Evolutionary conservation across 306 rosid species (phyloP).

Genomic region (Vigna reflexopilosa): DNA sequence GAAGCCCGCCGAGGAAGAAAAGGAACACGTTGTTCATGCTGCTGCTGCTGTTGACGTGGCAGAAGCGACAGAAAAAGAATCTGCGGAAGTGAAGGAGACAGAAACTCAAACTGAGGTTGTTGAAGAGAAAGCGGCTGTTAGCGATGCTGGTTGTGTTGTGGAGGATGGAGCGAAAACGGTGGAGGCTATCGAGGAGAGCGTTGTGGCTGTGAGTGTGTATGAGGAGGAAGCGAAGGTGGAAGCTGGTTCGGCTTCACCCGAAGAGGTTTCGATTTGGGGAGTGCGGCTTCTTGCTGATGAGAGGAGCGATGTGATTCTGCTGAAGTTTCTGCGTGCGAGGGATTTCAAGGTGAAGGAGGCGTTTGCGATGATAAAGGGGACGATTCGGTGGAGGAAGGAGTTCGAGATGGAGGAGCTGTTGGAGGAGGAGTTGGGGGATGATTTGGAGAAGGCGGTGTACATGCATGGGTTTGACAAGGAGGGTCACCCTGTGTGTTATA

Average conservation of each 20-base stretch:
- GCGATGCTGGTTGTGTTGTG: slow-evolving; percentile 16
- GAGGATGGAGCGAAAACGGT: slow-evolving; percentile 73
- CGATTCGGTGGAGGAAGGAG: slow-evolving; percentile 72
- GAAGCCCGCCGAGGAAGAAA: background rate
- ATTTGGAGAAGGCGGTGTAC: slow-evolving; percentile 57
- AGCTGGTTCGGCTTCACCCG: slow-evolving; percentile 15
- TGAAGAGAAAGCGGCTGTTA: slow-evolving; percentile 17
- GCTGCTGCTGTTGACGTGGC: slow-evolving; percentile 19
- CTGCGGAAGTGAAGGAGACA: slow-evolving; percentile 19
- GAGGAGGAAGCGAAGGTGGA: slow-evolving; percentile 22
- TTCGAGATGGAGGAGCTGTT: slow-evolving; percentile 60
- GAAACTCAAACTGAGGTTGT: slow-evolving; percentile 33
- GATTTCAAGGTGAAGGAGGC: slow-evolving; percentile 77
- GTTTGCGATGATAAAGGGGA: slow-evolving; percentile 69
- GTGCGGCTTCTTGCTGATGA: slow-evolving; percentile 64
- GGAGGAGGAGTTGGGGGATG: slow-evolving; percentile 52
- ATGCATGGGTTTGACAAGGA: slow-evolving; percentile 70
- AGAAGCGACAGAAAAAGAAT: background rate
- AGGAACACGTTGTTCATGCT: background rate
- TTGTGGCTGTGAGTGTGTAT: slow-evolving; percentile 48
- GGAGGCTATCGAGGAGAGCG: slow-evolving; percentile 72
- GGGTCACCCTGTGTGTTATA: slow-evolving; percentile 84
- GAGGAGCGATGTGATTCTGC: slow-evolving; percentile 64
- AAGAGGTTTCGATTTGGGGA: slow-evolving; percentile 69
- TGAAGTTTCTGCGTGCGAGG: slow-evolving; percentile 75